Percentiles rank a stretch among this genome's conserved stretches.
Conservation (phyloP, 805 yeast species). For the Candida peoriensis region DNA sequence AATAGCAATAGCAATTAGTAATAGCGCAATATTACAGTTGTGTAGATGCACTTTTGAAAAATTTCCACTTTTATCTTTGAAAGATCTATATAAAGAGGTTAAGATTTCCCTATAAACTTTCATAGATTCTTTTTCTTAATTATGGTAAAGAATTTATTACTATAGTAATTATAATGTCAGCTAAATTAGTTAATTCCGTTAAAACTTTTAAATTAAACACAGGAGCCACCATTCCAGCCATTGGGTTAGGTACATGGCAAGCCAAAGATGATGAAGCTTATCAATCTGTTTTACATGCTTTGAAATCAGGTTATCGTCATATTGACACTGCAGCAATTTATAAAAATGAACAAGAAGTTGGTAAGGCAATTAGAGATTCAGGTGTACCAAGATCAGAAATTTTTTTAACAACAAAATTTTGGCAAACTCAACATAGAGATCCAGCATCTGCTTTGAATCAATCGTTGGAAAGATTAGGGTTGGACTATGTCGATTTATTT, state of each 20-base stretch:
- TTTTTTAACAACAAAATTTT: slow-evolving; percentile 49
- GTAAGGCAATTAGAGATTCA: slow-evolving; percentile 29
- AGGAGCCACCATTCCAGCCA: slow-evolving; percentile 42
- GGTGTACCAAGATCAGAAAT: slow-evolving; percentile 6
- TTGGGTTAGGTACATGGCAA: slow-evolving; percentile 7
- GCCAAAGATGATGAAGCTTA: slow-evolving; percentile 4
- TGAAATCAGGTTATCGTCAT: slow-evolving; percentile 49
- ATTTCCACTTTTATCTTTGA: no score
- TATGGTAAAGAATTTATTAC: no score
- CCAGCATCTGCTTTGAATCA: slow-evolving; percentile 49
- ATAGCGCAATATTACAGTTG: no score
- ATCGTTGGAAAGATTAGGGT: slow-evolving; percentile 8
- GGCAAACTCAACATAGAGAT: slow-evolving; percentile 41
- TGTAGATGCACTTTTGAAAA: no score
- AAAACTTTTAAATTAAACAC: slow-evolving; percentile 32
- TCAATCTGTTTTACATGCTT: slow-evolving; percentile 7
- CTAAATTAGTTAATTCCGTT: not conserved
- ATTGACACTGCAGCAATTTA: slow-evolving; percentile 57
- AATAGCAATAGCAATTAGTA: no score
- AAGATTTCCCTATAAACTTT: no score
- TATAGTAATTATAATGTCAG: not conserved
- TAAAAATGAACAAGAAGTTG: slow-evolving; percentile 50
- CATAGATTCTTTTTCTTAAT: no score
- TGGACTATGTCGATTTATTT: slow-evolving; percentile 75
- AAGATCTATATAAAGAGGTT: not conserved